phyloP scores from a whole-genome alignment of 805 yeast genomes.

The Sugiyamaella chiloensis region DNA sequence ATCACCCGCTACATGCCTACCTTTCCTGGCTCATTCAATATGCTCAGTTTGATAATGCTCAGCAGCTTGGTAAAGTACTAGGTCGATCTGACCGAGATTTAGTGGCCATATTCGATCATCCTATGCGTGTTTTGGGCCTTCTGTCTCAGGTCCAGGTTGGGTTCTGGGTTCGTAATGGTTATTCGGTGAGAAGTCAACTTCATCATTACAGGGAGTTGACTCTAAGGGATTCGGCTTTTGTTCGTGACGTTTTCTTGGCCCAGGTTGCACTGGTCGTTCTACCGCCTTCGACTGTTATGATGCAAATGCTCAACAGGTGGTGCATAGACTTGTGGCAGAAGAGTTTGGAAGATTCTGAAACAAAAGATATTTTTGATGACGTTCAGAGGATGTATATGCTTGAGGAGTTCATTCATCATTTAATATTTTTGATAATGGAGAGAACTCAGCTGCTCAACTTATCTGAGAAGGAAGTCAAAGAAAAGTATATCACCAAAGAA shows the following conservation, averaged over 20 bases:
- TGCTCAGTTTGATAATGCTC: conserved; percentile 27
- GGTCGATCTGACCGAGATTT: not conserved
- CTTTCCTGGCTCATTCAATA: conserved; percentile 68
- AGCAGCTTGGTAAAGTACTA: conserved; percentile 25
- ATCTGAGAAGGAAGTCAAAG: conserved; percentile 45
- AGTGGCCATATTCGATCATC: conserved; percentile 57
- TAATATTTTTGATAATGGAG: conserved; percentile 68
- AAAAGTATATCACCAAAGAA: conserved; percentile 57
- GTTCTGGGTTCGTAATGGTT: conserved; percentile 93
- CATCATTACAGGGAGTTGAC: conserved; percentile 75
- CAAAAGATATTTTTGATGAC: conserved; percentile 38
- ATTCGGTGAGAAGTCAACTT: conserved; percentile 72
- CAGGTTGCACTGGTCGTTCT: conserved; percentile 59
- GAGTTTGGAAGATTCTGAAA: conserved; percentile 34
- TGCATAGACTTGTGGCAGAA: conserved; percentile 34
- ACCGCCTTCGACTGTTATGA: conserved; percentile 54
- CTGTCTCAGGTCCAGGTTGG: conserved; percentile 85
- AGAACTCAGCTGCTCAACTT: conserved; percentile 54
- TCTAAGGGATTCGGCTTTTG: conserved; percentile 76
- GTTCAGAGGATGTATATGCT: conserved; percentile 55
- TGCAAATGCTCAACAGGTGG: conserved; percentile 68
- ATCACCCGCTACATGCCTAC: conserved; percentile 78
- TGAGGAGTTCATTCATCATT: conserved; percentile 71
- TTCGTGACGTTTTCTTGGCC: conserved; percentile 69
- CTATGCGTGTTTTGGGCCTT: conserved; percentile 71